Percentiles rank a stretch among this genome's conserved stretches.
phyloP scores from a whole-genome alignment of 2,329 filamentous ascomycete genomes.

The Ceratocystis lukuohia region DNA sequence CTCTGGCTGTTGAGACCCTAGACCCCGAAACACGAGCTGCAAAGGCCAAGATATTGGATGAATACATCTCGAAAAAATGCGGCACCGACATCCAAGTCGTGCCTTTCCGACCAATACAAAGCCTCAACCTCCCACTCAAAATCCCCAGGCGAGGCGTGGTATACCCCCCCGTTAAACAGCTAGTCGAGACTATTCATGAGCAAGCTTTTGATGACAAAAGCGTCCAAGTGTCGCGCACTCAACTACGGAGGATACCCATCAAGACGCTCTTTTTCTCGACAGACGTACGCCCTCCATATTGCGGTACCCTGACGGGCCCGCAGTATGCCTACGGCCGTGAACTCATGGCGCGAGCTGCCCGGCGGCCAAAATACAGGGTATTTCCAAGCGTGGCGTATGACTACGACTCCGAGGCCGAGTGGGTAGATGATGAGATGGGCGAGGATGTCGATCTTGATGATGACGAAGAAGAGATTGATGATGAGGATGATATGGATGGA shows the following conservation, averaged over 20 bases:
- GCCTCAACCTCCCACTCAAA: constrained; percentile 34
- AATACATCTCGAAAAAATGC: constrained; percentile 31
- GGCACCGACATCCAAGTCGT: constrained; percentile 33
- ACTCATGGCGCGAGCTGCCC: constrained; percentile 38
- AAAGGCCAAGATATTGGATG: constrained; percentile 40
- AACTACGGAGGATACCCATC: constrained; percentile 43
- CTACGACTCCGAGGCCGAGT: constrained; percentile 76
- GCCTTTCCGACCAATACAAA: constrained; percentile 33
- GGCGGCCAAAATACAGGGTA: constrained; percentile 40
- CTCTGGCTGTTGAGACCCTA: constrained; percentile 38
- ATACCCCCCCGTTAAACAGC: constrained; percentile 43
- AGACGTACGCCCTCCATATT: constrained; percentile 57
- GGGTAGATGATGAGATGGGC: constrained; percentile 59
- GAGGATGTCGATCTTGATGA: constrained; percentile 58
- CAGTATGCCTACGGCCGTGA: constrained; percentile 33
- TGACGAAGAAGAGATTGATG: constrained; percentile 54
- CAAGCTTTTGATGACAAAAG: constrained; percentile 25
- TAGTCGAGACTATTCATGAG: constrained; percentile 40
- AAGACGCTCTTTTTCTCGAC: constrained; percentile 50
- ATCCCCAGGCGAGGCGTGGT: constrained; percentile 33
- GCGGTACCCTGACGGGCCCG: constrained; percentile 55
- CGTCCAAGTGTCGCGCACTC: constrained; percentile 27
- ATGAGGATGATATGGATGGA: constrained; percentile 75
- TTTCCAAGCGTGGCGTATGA: constrained; percentile 58
- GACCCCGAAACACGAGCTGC: constrained; percentile 42